Evolutionary conservation across 2,329 filamentous ascomycete species (phyloP), one percentile per base, ranked within the genome.

Genomic region (Colletotrichum liriopes): DNA sequence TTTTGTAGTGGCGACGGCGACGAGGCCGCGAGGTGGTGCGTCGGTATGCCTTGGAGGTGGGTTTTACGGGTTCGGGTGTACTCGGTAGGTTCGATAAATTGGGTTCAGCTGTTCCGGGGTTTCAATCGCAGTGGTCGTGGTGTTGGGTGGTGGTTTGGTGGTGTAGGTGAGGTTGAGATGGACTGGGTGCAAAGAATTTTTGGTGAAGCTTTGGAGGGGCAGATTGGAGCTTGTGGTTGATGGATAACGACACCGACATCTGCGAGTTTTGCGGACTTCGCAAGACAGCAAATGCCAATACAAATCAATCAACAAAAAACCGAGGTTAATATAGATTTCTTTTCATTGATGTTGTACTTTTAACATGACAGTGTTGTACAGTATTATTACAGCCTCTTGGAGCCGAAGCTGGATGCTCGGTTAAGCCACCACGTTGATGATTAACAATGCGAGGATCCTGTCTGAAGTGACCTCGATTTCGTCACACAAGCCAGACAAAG

Each of bases 191-290:
- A 65, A 69, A 72, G 70, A 72, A 72, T 70, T 72, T 72, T 72
- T 70, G 70, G 32, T 72, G 47, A 70, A 70, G 70, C 70, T 70
- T 41, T 65, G 66, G 70, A 72, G 70, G 70, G 66, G 70, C 70
- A 72, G 47, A 59, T 55, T 55, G 60, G 60, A 70, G 65, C 65
- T 14, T 51, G 32, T 47, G 20, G 12, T 51, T 35, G 29, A 58
- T 35, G 47, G 56, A 59, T 49, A 63, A 47, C 51, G 20, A 47
- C 43, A 49, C 32, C 37, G 18, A 12, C 37, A 32, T 43, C 32
- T 32, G 6, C 54, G 9, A 12, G 32, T 43, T 43, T 43, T 39
- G 26, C 1, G 11, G 7, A 20, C 26, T 52, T 60, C 16, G 23
- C 54, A 35, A 8, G 32, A 41, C 39, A 26, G 9, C 12, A 11